These are phyloP conservation scores for Pseudognaphalium luteoalbum DNA, from an alignment of 129 eudicot genomes.

Conservation along the genomic window DNA sequence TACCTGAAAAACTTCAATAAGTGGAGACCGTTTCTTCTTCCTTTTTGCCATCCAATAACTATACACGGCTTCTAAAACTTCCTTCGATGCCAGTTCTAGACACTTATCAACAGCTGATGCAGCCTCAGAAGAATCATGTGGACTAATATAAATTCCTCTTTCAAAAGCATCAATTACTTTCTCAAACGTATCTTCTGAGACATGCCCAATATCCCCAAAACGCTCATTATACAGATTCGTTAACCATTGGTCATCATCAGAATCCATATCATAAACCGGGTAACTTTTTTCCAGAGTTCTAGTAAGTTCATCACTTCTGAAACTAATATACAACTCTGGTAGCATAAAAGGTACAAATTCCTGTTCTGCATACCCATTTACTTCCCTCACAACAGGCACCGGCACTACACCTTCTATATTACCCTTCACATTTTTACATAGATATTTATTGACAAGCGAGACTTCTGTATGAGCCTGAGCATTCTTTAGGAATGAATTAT, in stretches of 20 bases:
- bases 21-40: slow-evolving; percentile 55
- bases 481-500: background rate
- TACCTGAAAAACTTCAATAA: slow-evolving; percentile 81
- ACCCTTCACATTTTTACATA: background rate
- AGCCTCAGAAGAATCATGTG: slow-evolving; percentile 43
- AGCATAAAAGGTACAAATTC: slow-evolving; percentile 41
- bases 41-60: slow-evolving; percentile 71
- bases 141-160: slow-evolving; percentile 56
- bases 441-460: background rate
- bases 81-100: slow-evolving; percentile 43
- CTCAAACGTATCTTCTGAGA: slow-evolving; percentile 63
- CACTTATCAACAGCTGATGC: slow-evolving; percentile 43
- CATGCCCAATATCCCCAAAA: slow-evolving; percentile 13
- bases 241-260: slow-evolving; percentile 77
- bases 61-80: slow-evolving; percentile 52
- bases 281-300: slow-evolving; percentile 57
- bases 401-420: slow-evolving; percentile 46
- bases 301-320: slow-evolving; percentile 60
- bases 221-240: slow-evolving; percentile 37
- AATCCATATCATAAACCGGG: slow-evolving; percentile 69
- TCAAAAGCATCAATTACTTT: slow-evolving; percentile 74
- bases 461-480: background rate
- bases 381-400: slow-evolving; percentile 70
- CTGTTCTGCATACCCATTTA: slow-evolving; percentile 29
- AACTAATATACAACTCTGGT: slow-evolving; percentile 55